Evolutionary conservation across 805 yeast genomes (phyloP).

Genomic region (Metschnikowia orientalis): DNA sequence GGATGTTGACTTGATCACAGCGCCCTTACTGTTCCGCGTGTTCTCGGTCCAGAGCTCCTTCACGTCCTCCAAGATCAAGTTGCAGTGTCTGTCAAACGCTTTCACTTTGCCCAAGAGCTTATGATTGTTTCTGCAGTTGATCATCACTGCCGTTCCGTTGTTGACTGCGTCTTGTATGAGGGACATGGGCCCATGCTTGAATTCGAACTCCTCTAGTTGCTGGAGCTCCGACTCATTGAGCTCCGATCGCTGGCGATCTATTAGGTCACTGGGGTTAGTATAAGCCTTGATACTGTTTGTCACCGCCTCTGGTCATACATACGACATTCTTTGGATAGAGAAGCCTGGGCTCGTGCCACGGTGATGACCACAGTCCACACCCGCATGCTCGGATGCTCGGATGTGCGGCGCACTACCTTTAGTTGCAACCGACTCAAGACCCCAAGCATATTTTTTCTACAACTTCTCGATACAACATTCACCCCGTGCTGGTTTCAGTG

Average conservation of each 20-base stretch:
- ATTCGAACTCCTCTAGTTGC: slow-evolving; percentile 84
- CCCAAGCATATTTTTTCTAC: no score
- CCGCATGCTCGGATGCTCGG: no score
- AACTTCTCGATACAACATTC: no score
- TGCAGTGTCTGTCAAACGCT: slow-evolving; percentile 95
- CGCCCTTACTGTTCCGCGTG: slow-evolving; percentile 60
- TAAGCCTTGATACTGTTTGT: no score
- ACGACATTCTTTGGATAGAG: slow-evolving; percentile 18
- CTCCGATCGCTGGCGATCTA: slow-evolving; percentile 74
- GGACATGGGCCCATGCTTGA: slow-evolving; percentile 85
- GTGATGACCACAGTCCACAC: no score
- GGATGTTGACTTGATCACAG: slow-evolving; percentile 60
- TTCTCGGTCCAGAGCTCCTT: slow-evolving; percentile 79
- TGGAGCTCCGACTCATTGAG: slow-evolving; percentile 74
- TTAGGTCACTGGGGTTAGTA: slow-evolving; percentile 52
- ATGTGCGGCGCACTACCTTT: slow-evolving; percentile 7
- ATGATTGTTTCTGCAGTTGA: slow-evolving; percentile 89
- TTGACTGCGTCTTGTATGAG: slow-evolving; percentile 79
- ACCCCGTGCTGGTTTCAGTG: no score
- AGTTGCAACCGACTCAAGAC: no score
- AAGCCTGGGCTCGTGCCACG: no score
- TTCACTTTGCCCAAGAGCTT: slow-evolving; percentile 85
- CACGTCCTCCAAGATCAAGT: slow-evolving; percentile 87
- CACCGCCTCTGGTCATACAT: no score
- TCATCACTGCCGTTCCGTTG: slow-evolving; percentile 70